These are phyloP conservation scores for Nelumbo lutea DNA, from an alignment of 164 flowering plant genomes.

Conservation along the genomic window DNA sequence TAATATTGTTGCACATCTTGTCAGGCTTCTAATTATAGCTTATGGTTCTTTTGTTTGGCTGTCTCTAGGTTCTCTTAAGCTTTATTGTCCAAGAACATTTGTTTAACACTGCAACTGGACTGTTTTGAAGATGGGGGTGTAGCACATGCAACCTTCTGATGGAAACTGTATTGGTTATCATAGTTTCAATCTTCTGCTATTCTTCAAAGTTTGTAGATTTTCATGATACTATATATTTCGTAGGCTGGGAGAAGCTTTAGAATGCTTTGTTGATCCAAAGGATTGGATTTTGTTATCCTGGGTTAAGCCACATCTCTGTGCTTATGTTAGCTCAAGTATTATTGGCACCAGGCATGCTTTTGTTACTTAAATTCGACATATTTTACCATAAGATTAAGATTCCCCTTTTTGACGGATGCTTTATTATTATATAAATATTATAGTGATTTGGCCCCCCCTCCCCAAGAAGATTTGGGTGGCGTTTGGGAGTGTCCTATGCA, in stretches of 20 bases:
- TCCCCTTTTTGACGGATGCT: no score
- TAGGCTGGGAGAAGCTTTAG: slow-evolving; percentile 12
- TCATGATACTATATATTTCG: slow-evolving; percentile 11
- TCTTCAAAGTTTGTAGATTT: slow-evolving; percentile 8
- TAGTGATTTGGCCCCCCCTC: no score
- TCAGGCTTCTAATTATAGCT: not conserved
- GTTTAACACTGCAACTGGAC: slow-evolving; percentile 6
- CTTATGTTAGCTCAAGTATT: not conserved
- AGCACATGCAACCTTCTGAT: slow-evolving; percentile 16
- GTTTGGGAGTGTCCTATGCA: no score
- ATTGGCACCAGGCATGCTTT: not conserved
- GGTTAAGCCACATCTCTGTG: slow-evolving; percentile 2
- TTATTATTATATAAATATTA: no score
- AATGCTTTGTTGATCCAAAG: slow-evolving; percentile 8
- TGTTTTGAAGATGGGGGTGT: slow-evolving; percentile 13
- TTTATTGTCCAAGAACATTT: slow-evolving; percentile 11
- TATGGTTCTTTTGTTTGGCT: not conserved
- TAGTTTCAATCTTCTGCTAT: not conserved
- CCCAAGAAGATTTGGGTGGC: no score
- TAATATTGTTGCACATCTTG: not conserved
- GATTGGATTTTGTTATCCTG: slow-evolving; percentile 14
- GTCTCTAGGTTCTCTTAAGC: slow-evolving; percentile 17
- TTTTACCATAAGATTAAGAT: not conserved
- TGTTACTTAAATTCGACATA: slow-evolving; percentile 4
- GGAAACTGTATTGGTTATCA: slow-evolving; percentile 10